These are phyloP conservation scores for Malus sylvestris DNA, from an alignment of 306 rosid genomes.

Conservation along the genomic window DNA sequence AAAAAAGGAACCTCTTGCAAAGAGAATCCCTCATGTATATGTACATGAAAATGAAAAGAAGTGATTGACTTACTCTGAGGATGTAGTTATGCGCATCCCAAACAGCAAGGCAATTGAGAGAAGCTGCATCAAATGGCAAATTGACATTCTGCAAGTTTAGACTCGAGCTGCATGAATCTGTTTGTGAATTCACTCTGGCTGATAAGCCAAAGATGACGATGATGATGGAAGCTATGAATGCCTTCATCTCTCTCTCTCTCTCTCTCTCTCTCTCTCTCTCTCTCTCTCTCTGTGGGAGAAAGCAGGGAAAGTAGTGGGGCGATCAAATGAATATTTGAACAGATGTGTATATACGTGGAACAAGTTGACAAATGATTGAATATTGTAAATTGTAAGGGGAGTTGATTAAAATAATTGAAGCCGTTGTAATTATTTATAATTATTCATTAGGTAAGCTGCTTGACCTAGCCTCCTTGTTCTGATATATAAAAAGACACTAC, in stretches of 20 bases:
- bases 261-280: neutral
- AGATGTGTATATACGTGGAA: neutral
- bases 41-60: neutral
- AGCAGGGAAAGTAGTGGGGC: conserved; percentile 13
- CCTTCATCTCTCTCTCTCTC: conserved; percentile 25
- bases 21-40: neutral
- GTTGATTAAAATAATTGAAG: neutral
- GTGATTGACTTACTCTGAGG: conserved; percentile 58
- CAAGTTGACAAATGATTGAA: conserved; percentile 15
- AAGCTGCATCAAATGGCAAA: conserved; percentile 46
- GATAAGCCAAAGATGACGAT: conserved; percentile 33
- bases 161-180: conserved; percentile 50
- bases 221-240: conserved; percentile 8
- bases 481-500: neutral
- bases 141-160: conserved; percentile 32
- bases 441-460: conserved; percentile 1
- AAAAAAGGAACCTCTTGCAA: neutral
- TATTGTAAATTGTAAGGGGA: neutral
- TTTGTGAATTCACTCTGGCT: conserved; percentile 26
- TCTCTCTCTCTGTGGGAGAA: neutral
- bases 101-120: conserved; percentile 48
- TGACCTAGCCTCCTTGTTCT: neutral
- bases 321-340: neutral
- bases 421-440: neutral
- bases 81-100: conserved; percentile 59